Evolutionary conservation across 352 stramenopile genomes (phyloP).

Genomic region (Pythium diclinum): DNA sequence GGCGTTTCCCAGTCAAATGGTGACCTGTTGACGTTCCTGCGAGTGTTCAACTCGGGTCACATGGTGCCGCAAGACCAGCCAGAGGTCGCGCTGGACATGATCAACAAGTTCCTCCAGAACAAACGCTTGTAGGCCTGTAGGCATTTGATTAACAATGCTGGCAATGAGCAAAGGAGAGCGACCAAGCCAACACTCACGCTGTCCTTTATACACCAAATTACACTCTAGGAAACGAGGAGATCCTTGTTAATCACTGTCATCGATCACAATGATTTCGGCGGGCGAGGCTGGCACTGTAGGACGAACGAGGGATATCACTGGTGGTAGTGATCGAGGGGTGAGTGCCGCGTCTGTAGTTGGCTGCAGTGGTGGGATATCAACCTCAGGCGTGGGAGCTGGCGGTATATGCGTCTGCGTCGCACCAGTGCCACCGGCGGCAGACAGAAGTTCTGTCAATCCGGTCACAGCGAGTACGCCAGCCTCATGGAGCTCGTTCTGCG

Average conservation of each 20-base stretch:
- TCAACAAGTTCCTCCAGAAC: constrained; percentile 55
- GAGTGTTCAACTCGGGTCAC: constrained; percentile 48
- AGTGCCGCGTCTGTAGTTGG: neutral
- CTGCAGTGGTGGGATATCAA: neutral
- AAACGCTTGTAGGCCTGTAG: constrained; percentile 22
- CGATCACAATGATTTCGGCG: constrained; percentile 10
- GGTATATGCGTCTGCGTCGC: neutral
- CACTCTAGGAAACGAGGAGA: too few species aligned
- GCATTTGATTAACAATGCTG: too few species aligned
- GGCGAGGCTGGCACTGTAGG: neutral
- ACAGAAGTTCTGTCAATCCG: neutral
- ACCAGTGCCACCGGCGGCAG: neutral
- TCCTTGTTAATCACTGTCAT: neutral
- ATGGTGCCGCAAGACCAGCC: constrained; percentile 53
- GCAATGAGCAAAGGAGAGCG: too few species aligned
- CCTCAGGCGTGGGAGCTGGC: neutral
- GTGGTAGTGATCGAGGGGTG: constrained; percentile 1
- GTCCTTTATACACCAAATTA: too few species aligned
- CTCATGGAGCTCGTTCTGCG: neutral
- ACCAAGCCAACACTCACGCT: too few species aligned
- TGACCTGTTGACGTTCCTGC: constrained; percentile 36
- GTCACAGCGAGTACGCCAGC: neutral
- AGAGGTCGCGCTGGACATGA: constrained; percentile 41
- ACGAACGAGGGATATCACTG: neutral
- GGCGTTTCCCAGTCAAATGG: constrained; percentile 31